Evolutionary conservation across 2,329 filamentous ascomycete genomes (phyloP).

Genomic region (Colletotrichum limetticola): DNA sequence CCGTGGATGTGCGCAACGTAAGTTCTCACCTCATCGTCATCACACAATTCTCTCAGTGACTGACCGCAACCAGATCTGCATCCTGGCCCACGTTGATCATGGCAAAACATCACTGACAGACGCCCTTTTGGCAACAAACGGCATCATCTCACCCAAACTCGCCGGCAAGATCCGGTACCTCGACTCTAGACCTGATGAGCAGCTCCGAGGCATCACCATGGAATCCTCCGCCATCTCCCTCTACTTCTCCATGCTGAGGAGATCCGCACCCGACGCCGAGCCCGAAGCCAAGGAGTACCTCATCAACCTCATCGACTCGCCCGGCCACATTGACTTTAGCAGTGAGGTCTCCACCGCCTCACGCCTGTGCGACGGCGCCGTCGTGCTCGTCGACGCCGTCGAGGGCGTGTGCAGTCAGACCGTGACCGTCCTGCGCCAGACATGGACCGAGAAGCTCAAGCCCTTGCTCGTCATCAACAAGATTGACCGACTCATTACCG

Average conservation of each 20-base stretch:
- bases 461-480: slow-evolving; percentile 97
- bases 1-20: slow-evolving; percentile 93
- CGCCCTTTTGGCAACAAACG: slow-evolving; percentile 96
- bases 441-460: slow-evolving; percentile 95
- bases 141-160: slow-evolving; percentile 97
- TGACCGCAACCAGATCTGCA: slow-evolving; percentile 77
- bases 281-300: slow-evolving; percentile 88
- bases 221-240: slow-evolving; percentile 98
- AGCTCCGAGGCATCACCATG: slow-evolving; percentile 98
- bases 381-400: slow-evolving; percentile 95
- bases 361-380: slow-evolving; percentile 90
- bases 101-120: slow-evolving; percentile 98
- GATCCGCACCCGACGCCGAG: slow-evolving; percentile 72
- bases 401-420: slow-evolving; percentile 99
- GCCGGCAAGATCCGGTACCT: slow-evolving; percentile 98
- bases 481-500: slow-evolving; percentile 93
- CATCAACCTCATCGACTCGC: slow-evolving; percentile 97
- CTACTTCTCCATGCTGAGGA: slow-evolving; percentile 90
- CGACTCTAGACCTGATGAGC: slow-evolving; percentile 95
- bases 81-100: slow-evolving; percentile 96
- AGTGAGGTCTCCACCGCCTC: slow-evolving; percentile 98
- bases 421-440: slow-evolving; percentile 93
- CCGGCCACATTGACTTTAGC: slow-evolving; percentile 98
- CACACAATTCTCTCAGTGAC: slow-evolving; percentile 34
- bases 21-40: slow-evolving; percentile 44